Evolutionary conservation across 306 rosid genomes (phyloP).

Genomic region (Glycine latifolia): DNA sequence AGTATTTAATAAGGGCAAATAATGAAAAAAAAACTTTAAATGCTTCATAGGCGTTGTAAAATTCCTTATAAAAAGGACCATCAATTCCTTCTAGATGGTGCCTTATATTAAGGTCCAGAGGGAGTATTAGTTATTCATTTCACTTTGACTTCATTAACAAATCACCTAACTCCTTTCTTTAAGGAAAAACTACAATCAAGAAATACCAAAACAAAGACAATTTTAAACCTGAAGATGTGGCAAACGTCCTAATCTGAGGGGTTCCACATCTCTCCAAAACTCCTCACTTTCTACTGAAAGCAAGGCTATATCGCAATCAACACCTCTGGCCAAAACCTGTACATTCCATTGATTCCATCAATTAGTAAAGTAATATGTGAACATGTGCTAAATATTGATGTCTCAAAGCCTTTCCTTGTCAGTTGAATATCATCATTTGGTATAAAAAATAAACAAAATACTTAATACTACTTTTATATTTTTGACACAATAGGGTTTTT

Average conservation of each 20-base stretch:
- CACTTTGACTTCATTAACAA: constrained; percentile 35
- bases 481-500: constrained; percentile 1
- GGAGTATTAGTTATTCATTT: neutral
- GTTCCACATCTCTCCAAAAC: constrained; percentile 91
- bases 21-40: too few relatives aligned
- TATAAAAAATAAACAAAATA: constrained; percentile 4
- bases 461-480: constrained; percentile 18
- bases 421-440: constrained; percentile 9
- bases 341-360: constrained; percentile 44
- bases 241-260: constrained; percentile 83
- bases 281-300: constrained; percentile 92
- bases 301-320: constrained; percentile 96
- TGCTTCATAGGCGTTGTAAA: too few relatives aligned
- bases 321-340: constrained; percentile 96
- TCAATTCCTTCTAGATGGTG: too few relatives aligned
- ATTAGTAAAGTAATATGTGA: constrained; percentile 46
- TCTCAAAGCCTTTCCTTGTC: constrained; percentile 18
- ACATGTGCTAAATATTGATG: constrained; percentile 5
- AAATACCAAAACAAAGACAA: constrained; percentile 18
- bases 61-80: too few relatives aligned
- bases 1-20: too few relatives aligned
- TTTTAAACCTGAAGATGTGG: constrained; percentile 93
- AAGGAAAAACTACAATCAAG: constrained; percentile 32
- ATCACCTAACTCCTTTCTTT: constrained; percentile 26
- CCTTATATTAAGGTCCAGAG: too few relatives aligned